phyloP scores from a whole-genome alignment of 768 basidiomycete genomes.

The Obba rivulosa region DNA sequence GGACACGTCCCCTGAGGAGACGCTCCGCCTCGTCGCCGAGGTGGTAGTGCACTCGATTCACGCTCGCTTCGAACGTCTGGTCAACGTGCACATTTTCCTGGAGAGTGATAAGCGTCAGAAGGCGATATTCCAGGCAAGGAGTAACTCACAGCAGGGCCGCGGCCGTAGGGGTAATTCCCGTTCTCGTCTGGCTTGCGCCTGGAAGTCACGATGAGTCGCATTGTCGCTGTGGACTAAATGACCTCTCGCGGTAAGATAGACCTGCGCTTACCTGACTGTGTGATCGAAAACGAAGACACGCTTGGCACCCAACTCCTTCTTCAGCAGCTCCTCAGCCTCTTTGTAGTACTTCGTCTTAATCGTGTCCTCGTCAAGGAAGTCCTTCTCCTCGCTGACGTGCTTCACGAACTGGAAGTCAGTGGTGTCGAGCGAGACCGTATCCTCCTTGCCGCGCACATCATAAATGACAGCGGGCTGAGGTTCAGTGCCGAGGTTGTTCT shows the following conservation, averaged over 20 bases:
- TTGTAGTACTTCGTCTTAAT: constrained; percentile 35
- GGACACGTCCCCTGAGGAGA: constrained; percentile 32
- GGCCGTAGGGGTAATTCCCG: constrained; percentile 1
- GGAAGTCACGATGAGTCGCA: constrained; percentile 1
- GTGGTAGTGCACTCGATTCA: constrained; percentile 31
- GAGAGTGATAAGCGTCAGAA: not conserved
- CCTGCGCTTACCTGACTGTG: constrained; percentile 26
- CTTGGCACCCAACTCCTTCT: constrained; percentile 33
- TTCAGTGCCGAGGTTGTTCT: constrained; percentile 27
- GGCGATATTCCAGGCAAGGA: not conserved
- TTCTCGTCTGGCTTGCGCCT: constrained; percentile 16
- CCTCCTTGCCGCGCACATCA: constrained; percentile 27
- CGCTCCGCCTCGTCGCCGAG: constrained; percentile 35
- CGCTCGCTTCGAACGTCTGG: constrained; percentile 32
- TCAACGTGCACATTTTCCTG: constrained; percentile 38
- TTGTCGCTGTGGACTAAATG: not conserved
- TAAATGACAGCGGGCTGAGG: constrained; percentile 21
- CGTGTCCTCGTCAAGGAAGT: constrained; percentile 34
- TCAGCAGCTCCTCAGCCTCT: constrained; percentile 41
- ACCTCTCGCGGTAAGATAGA: not conserved
- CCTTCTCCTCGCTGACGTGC: constrained; percentile 30
- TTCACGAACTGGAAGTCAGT: constrained; percentile 40
- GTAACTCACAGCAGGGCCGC: constrained; percentile 27
- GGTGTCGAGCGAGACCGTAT: constrained; percentile 26
- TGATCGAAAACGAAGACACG: constrained; percentile 39